Conservation (phyloP, 495 filamentous ascomycete species). For the Pseudoneurospora amorphoporcata region DNA sequence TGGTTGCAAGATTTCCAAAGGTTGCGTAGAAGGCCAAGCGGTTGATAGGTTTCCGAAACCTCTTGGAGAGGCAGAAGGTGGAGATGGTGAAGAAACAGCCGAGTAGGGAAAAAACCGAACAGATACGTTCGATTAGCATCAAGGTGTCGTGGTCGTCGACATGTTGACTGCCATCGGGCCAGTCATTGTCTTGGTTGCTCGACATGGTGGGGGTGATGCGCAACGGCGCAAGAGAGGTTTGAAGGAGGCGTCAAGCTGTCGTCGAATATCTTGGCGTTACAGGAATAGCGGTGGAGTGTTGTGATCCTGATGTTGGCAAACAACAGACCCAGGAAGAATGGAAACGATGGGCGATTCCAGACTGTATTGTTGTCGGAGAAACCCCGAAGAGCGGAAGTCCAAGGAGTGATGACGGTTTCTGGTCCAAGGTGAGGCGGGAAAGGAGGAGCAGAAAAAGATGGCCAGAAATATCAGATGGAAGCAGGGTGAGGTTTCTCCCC, state of each 20-base stretch:
- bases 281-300: not conserved
- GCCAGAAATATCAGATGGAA: not conserved
- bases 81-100: conserved; percentile 64
- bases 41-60: conserved; percentile 77
- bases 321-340: not conserved
- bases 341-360: not conserved
- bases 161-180: not conserved
- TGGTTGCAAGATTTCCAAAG: conserved; percentile 74
- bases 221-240: not conserved
- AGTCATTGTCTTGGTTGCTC: not conserved
- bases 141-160: conserved; percentile 28
- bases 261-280: not conserved
- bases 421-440: not conserved
- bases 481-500: not conserved
- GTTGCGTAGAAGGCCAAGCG: conserved; percentile 77
- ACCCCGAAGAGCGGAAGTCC: not conserved
- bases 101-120: conserved; percentile 60
- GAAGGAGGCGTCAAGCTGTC: not conserved
- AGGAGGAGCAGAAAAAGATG: not conserved
- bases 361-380: not conserved
- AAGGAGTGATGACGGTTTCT: not conserved
- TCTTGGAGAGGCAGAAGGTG: conserved; percentile 52
- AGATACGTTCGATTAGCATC: conserved; percentile 52
- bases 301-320: not conserved
- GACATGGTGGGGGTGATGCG: not conserved